Evolutionary conservation across 352 stramenopile genomes (phyloP).

Genomic region (Globisporangium radiosum): DNA sequence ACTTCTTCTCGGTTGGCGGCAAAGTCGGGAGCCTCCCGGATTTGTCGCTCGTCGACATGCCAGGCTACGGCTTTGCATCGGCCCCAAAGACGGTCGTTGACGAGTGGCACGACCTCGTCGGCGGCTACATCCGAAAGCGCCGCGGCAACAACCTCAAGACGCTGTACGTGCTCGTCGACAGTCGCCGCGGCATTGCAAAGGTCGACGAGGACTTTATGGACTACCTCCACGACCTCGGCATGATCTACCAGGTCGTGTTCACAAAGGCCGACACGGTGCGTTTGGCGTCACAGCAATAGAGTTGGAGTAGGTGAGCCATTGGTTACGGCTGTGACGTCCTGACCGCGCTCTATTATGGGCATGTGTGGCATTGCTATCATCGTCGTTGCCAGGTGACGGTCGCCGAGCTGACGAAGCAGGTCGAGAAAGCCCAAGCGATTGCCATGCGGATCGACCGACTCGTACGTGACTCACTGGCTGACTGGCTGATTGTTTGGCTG

Average conservation of each 20-base stretch:
- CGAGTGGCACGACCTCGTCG: slow-evolving; percentile 72
- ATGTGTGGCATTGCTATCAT: background rate
- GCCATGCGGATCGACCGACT: slow-evolving; percentile 44
- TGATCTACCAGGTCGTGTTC: slow-evolving; percentile 87
- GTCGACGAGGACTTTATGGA: slow-evolving; percentile 88
- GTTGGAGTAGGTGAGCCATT: too few species aligned
- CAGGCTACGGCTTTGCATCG: slow-evolving; percentile 80
- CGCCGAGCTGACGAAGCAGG: slow-evolving; percentile 36
- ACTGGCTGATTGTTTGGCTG: background rate
- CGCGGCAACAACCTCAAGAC: slow-evolving; percentile 69
- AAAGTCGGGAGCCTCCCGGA: slow-evolving; percentile 63
- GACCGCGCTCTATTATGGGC: too few species aligned
- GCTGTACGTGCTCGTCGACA: slow-evolving; percentile 75
- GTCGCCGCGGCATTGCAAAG: slow-evolving; percentile 60
- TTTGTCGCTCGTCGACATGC: slow-evolving; percentile 79
- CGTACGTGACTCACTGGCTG: slow-evolving; percentile 14
- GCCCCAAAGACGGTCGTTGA: slow-evolving; percentile 67
- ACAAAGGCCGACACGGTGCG: slow-evolving; percentile 81
- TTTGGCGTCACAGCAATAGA: background rate
- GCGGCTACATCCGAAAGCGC: slow-evolving; percentile 65
- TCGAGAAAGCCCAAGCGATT: slow-evolving; percentile 43
- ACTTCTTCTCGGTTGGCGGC: slow-evolving; percentile 79
- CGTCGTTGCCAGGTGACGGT: slow-evolving; percentile 20
- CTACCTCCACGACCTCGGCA: slow-evolving; percentile 71
- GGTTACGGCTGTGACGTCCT: too few species aligned